Percentiles rank a stretch among this genome's conserved stretches.
Conservation (phyloP, 1,284 basidiomycete genomes). For the Lentinula novae-zelandiae region DNA sequence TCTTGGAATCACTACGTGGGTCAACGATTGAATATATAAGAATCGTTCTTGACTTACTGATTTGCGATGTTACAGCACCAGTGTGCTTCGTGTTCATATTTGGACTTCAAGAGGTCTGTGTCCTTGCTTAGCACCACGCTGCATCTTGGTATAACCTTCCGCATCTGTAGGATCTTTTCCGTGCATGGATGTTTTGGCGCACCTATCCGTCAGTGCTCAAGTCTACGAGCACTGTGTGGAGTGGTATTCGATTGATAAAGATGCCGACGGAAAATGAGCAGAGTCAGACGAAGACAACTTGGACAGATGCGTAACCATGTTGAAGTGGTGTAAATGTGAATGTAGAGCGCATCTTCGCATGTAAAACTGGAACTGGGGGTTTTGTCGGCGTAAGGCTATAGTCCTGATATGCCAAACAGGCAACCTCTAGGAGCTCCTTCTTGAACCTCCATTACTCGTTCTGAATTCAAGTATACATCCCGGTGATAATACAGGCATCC, state of each 20-base stretch:
- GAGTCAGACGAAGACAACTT: neutral
- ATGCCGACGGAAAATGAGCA: neutral
- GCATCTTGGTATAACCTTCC: neutral
- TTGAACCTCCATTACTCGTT: too few species aligned
- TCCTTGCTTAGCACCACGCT: neutral
- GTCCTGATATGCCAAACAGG: too few species aligned
- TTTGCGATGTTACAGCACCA: slow-evolving; percentile 1
- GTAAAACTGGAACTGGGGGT: too few species aligned
- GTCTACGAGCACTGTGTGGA: neutral
- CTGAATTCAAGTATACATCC: too few species aligned
- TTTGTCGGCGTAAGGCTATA: too few species aligned
- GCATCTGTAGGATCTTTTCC: slow-evolving; percentile 5
- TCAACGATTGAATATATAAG: neutral
- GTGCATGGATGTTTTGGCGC: slow-evolving; percentile 6
- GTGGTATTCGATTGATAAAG: neutral
- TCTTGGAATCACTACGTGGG: slow-evolving; percentile 14
- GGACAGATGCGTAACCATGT: too few species aligned
- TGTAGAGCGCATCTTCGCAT: too few species aligned
- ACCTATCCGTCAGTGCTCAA: neutral
- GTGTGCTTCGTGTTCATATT: slow-evolving; percentile 15
- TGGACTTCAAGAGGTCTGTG: slow-evolving; percentile 10
- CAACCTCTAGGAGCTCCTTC: too few species aligned
- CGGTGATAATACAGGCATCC: too few species aligned
- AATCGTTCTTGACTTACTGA: neutral
- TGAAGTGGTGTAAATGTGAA: too few species aligned